Percentiles rank a stretch among this genome's conserved stretches.
Evolutionary conservation across 1,284 basidiomycete species (phyloP).

Genomic region (Apiotrichum porosum): DNA sequence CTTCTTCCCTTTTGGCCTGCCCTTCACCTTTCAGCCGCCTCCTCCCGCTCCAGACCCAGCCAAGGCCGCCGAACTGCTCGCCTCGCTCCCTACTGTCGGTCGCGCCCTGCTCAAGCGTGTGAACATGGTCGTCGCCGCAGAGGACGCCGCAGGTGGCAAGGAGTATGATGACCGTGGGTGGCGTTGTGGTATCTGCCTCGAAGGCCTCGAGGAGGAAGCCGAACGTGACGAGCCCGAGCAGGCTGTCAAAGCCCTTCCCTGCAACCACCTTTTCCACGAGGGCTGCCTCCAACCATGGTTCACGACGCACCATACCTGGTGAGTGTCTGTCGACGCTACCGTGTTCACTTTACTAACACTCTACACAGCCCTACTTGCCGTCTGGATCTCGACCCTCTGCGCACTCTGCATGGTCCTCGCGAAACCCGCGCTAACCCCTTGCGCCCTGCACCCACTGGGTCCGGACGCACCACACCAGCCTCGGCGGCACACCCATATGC

Average conservation of each 20-base stretch:
- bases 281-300: slow-evolving; percentile 46
- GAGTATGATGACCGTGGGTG: slow-evolving; percentile 29
- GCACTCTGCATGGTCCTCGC: slow-evolving; percentile 30
- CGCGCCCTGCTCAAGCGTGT: slow-evolving; percentile 31
- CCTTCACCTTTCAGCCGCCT: slow-evolving; percentile 2
- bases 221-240: slow-evolving; percentile 6
- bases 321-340: slow-evolving; percentile 8
- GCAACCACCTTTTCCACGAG: slow-evolving; percentile 47
- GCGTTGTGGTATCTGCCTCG: slow-evolving; percentile 44
- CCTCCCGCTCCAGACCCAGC: slow-evolving; percentile 26
- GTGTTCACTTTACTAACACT: not conserved
- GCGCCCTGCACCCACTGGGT: slow-evolving; percentile 22
- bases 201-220: slow-evolving; percentile 26
- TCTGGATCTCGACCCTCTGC: slow-evolving; percentile 45
- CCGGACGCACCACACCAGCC: slow-evolving; percentile 17
- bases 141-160: slow-evolving; percentile 24
- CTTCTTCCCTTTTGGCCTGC: slow-evolving; percentile 8
- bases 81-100: slow-evolving; percentile 32
- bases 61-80: slow-evolving; percentile 40
- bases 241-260: slow-evolving; percentile 43
- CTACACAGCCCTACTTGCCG: slow-evolving; percentile 45
- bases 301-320: slow-evolving; percentile 44
- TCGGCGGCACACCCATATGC: slow-evolving; percentile 24
- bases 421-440: slow-evolving; percentile 21
- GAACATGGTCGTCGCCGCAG: slow-evolving; percentile 34